Conservation (phyloP, 257 asterid species). For the Jasminum sambac region DNA sequence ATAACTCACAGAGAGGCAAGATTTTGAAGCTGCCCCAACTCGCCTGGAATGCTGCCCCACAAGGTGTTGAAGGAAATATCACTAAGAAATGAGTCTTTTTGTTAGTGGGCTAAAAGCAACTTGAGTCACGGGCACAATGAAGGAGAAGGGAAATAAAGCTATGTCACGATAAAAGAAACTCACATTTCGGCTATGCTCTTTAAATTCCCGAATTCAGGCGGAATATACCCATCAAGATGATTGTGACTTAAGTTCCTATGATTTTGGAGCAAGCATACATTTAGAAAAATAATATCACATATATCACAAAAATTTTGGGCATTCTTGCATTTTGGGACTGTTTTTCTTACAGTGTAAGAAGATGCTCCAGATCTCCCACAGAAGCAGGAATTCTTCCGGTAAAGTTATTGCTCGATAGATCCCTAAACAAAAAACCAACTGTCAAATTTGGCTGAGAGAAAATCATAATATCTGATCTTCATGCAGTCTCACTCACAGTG, state of each 20-base stretch:
- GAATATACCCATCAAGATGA: constrained; percentile 61
- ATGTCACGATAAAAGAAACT: constrained; percentile 24
- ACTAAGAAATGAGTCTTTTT: constrained; percentile 30
- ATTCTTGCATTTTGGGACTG: neutral
- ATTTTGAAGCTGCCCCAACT: constrained; percentile 89
- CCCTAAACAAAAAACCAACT: constrained; percentile 42
- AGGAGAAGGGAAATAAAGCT: neutral
- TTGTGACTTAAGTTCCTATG: constrained; percentile 83
- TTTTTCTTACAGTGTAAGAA: constrained; percentile 72
- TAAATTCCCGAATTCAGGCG: constrained; percentile 79
- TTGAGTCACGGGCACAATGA: neutral
- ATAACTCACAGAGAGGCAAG: constrained; percentile 71
- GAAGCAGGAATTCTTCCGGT: constrained; percentile 83
- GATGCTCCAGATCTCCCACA: constrained; percentile 94
- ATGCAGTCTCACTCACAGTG: constrained; percentile 81
- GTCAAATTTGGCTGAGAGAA: constrained; percentile 14
- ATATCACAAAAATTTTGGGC: neutral
- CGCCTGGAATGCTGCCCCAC: constrained; percentile 67
- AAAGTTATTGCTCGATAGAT: constrained; percentile 79
- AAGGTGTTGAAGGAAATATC: constrained; percentile 80
- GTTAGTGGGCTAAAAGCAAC: neutral
- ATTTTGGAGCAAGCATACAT: neutral
- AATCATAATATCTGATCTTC: neutral
- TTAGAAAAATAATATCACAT: constrained; percentile 5
- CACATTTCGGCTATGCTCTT: constrained; percentile 81